Evolutionary conservation across 805 yeast genomes (phyloP).

Genomic region (Ogataea minuta): DNA sequence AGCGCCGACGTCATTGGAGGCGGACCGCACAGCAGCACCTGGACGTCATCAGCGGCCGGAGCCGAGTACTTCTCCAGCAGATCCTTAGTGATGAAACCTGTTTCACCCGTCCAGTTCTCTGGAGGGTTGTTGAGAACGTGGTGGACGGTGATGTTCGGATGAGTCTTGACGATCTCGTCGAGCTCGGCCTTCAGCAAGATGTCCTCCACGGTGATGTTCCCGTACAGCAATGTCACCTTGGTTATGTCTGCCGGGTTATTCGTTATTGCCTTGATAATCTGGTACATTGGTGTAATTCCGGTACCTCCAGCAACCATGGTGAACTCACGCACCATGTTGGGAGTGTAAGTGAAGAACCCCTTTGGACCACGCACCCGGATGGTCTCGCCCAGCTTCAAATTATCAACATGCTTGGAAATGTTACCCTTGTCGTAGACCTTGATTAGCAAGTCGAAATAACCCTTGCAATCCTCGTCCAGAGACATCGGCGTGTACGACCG

Average conservation of each 20-base stretch:
- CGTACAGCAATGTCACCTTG: slow-evolving; percentile 70
- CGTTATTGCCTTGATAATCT: slow-evolving; percentile 79
- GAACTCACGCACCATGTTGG: slow-evolving; percentile 69
- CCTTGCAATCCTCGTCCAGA: slow-evolving; percentile 66
- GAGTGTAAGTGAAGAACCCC: slow-evolving; percentile 80
- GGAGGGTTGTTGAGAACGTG: slow-evolving; percentile 77
- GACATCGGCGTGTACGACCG: slow-evolving; percentile 92
- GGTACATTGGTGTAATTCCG: slow-evolving; percentile 95
- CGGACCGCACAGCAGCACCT: slow-evolving; percentile 88
- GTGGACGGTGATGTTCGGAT: slow-evolving; percentile 63
- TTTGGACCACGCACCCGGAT: slow-evolving; percentile 86
- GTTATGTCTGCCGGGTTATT: slow-evolving; percentile 77
- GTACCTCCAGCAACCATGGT: slow-evolving; percentile 98
- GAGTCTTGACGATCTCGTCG: slow-evolving; percentile 56
- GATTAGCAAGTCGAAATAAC: slow-evolving; percentile 80
- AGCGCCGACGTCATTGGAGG: slow-evolving; percentile 87
- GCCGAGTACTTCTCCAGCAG: slow-evolving; percentile 65
- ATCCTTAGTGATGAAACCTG: slow-evolving; percentile 79
- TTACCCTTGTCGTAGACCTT: slow-evolving; percentile 85
- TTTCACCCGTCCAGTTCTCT: slow-evolving; percentile 70
- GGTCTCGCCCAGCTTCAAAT: slow-evolving; percentile 72
- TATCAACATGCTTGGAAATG: slow-evolving; percentile 71
- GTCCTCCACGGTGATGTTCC: slow-evolving; percentile 77
- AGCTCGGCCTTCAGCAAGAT: slow-evolving; percentile 78
- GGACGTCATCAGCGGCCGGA: slow-evolving; percentile 54